Evolutionary conservation across 768 basidiomycete species (phyloP).

Genomic region (Amanita phalloides): DNA sequence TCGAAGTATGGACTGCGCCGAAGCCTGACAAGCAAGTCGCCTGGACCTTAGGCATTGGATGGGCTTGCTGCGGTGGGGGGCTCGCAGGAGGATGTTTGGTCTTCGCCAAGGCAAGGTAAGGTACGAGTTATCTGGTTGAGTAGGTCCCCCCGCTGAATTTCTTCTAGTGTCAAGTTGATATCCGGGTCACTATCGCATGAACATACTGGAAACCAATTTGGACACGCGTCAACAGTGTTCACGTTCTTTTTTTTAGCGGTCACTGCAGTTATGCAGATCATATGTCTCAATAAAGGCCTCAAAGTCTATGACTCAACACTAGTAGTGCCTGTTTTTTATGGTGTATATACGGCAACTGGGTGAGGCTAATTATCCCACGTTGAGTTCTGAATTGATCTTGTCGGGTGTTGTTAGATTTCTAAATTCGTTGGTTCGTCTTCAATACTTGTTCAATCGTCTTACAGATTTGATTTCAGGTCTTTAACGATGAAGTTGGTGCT

Average conservation of each 20-base stretch:
- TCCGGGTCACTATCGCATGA: slow-evolving; percentile 68
- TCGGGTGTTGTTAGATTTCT: slow-evolving; percentile 25
- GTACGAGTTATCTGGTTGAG: slow-evolving; percentile 5
- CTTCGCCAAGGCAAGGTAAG: slow-evolving; percentile 64
- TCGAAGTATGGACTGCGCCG: slow-evolving; percentile 68
- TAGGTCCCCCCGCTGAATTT: background rate
- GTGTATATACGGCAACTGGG: slow-evolving; percentile 81
- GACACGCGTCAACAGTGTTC: slow-evolving; percentile 71
- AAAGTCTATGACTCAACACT: slow-evolving; percentile 84
- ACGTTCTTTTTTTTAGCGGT: slow-evolving; percentile 53
- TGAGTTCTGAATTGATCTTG: background rate
- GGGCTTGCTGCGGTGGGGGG: slow-evolving; percentile 90
- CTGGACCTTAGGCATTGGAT: slow-evolving; percentile 88
- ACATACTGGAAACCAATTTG: slow-evolving; percentile 82
- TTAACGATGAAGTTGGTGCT: slow-evolving; percentile 79
- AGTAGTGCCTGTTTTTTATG: slow-evolving; percentile 93
- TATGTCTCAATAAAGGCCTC: slow-evolving; percentile 86
- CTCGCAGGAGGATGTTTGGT: slow-evolving; percentile 85
- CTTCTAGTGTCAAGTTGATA: slow-evolving; percentile 57
- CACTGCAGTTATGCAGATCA: slow-evolving; percentile 84
- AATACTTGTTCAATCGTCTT: background rate
- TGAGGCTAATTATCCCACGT: slow-evolving; percentile 20
- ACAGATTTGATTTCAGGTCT: slow-evolving; percentile 30
- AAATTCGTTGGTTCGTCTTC: slow-evolving; percentile 23
- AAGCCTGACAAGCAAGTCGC: slow-evolving; percentile 80